Evolutionary conservation across 768 basidiomycete species (phyloP), one percentile per base, ranked within the genome.

Genomic region (Cubamyces lactineus): DNA sequence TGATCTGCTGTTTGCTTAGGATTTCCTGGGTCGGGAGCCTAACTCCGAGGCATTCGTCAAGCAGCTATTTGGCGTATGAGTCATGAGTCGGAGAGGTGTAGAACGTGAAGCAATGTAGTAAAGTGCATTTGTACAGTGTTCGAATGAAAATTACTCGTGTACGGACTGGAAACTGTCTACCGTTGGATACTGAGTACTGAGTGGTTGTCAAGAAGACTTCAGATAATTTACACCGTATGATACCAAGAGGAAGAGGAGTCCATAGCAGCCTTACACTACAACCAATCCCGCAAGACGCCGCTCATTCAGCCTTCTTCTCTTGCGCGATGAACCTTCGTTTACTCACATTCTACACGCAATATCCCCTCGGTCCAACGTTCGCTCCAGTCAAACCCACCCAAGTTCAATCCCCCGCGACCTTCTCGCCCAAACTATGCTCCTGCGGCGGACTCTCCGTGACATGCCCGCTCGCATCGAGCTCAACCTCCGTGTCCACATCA

Each of bases 401-500:
- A 21, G 6, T 15, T 51, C 21, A 54, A 15, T 54, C 53, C 23
- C 53, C 53, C 1, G 53, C 53, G 19, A 54, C 53, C 40, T 54
- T 54, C 53, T 42, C 41, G 5, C 53, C 53, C 53, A 54, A 28
- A 16, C 21, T 40, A 19, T 23, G 4, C 24, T 54, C 53, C 41
- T 43, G 53, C 40, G 53, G 23, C 53, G 53, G 41, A 15, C 53
- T 54, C 41, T 21, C 53, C 23, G 53, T 54, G 4, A 23, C 21
- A 11, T 24, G 19, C 39, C 40, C 47, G 3, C 38, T 19, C 41
- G 12, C 47, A n/a, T 23, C 45, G 12, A 15, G 53, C 21, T 63
- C 71, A 11, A 41, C 68, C 59, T 70, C 69, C 5, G 63, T 54
- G 41, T 69, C 71, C 12, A 57, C 62, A 51, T 70, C 71, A 39